Conservation (phyloP, 257 asterid species). For the Rubia yunnanensis region DNA sequence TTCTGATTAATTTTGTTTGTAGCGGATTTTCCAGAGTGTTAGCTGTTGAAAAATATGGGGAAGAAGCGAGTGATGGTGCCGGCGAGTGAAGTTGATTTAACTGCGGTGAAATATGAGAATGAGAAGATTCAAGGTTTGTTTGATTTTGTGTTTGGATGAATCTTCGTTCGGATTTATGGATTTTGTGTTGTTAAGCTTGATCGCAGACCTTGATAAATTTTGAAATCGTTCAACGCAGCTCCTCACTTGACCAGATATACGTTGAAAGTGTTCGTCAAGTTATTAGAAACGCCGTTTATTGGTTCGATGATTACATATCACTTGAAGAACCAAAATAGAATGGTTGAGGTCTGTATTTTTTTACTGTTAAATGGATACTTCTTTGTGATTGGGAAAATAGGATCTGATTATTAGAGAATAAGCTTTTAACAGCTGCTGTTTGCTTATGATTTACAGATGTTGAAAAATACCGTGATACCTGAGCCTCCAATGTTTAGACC, state of each 20-base stretch:
- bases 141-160: background rate
- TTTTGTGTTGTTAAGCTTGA: background rate
- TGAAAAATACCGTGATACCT: slow-evolving; percentile 82
- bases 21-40: background rate
- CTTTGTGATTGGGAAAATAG: background rate
- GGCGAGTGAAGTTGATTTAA: slow-evolving; percentile 62
- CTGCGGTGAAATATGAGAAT: slow-evolving; percentile 48
- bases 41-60: slow-evolving; percentile 41
- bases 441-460: slow-evolving; percentile 37
- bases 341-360: slow-evolving; percentile 46
- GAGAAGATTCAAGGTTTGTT: slow-evolving; percentile 55
- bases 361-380: background rate
- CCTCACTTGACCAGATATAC: slow-evolving; percentile 83
- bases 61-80: slow-evolving; percentile 75
- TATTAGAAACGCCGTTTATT: slow-evolving; percentile 53
- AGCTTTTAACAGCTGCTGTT: background rate
- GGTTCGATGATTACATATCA: slow-evolving; percentile 47
- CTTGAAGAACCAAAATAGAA: slow-evolving; percentile 56
- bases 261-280: slow-evolving; percentile 49
- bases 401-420: background rate
- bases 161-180: background rate
- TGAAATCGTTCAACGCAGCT: slow-evolving; percentile 35
- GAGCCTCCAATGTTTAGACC: slow-evolving; percentile 92
- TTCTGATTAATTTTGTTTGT: background rate
- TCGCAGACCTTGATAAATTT: background rate